Evolutionary conservation across 73 alveolate species (phyloP).

Genomic region (Loxodes magnus): DNA sequence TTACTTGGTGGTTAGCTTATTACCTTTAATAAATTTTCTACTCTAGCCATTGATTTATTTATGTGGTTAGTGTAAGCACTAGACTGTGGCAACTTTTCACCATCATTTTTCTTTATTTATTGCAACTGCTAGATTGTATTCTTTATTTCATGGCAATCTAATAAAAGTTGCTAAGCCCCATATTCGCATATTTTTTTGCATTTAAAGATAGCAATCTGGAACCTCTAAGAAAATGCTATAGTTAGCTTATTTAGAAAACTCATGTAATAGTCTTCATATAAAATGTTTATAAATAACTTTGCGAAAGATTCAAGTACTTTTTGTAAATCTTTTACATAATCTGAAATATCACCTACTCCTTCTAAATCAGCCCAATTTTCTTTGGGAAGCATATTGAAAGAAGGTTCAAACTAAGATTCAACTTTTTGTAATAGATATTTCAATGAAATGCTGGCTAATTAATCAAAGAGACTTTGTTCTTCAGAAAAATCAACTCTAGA

Average conservation of each 20-base stretch:
- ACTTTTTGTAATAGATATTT: neutral
- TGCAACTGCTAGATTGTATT: slow-evolving; percentile 1
- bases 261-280: slow-evolving; percentile 14
- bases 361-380: slow-evolving; percentile 19
- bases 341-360: slow-evolving; percentile 20
- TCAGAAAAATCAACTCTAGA: slow-evolving; percentile 2
- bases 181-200: slow-evolving; percentile 19
- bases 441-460: slow-evolving; percentile 7
- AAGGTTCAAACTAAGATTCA: slow-evolving; percentile 22
- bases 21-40: slow-evolving; percentile 16
- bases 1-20: slow-evolving; percentile 18
- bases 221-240: slow-evolving; percentile 6
- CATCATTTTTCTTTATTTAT: neutral
- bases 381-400: neutral
- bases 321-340: neutral
- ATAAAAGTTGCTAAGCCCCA: slow-evolving; percentile 21
- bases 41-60: slow-evolving; percentile 4
- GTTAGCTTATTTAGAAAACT: slow-evolving; percentile 23
- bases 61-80: neutral
- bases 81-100: neutral
- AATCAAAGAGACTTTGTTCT: neutral
- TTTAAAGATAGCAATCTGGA: slow-evolving; percentile 17
- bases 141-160: slow-evolving; percentile 17
- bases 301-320: slow-evolving; percentile 1
- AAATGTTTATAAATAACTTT: neutral